Evolutionary conservation across 2,329 filamentous ascomycete species (phyloP).

Genomic region (Trichoderma sp.): DNA sequence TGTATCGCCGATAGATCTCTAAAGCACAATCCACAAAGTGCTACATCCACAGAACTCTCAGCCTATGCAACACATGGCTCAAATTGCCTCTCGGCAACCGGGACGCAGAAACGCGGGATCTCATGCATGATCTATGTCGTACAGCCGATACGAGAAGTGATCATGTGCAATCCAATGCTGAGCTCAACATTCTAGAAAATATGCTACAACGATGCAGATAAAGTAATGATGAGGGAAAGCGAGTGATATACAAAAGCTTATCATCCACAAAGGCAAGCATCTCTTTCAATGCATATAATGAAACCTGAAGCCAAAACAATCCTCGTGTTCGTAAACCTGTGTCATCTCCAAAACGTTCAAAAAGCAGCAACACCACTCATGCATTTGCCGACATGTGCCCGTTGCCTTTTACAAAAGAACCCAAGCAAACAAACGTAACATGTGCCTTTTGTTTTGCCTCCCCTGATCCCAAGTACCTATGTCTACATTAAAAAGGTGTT

Average conservation of each 20-base stretch:
- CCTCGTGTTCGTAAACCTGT: neutral
- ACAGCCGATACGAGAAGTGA: neutral
- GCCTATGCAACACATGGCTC: neutral
- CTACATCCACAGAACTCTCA: neutral
- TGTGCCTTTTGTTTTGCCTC: neutral
- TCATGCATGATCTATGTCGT: neutral
- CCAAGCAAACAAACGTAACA: slow-evolving; percentile 6
- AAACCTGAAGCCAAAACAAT: neutral
- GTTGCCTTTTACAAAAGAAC: neutral
- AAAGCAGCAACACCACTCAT: neutral
- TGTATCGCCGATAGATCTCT: neutral
- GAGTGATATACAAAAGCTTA: neutral
- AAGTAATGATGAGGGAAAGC: neutral
- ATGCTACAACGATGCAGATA: neutral
- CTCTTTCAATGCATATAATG: neutral
- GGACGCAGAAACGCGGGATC: neutral
- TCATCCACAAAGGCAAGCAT: neutral
- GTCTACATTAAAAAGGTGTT: slow-evolving; percentile 15
- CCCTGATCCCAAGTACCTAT: neutral
- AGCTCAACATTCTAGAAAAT: neutral
- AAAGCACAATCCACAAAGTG: neutral
- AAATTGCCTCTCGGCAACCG: neutral
- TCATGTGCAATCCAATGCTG: neutral
- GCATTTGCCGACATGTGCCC: neutral
- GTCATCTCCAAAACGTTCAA: neutral